Evolutionary conservation across 345 rosid species (phyloP).

Genomic region (Carallia brachiata): DNA sequence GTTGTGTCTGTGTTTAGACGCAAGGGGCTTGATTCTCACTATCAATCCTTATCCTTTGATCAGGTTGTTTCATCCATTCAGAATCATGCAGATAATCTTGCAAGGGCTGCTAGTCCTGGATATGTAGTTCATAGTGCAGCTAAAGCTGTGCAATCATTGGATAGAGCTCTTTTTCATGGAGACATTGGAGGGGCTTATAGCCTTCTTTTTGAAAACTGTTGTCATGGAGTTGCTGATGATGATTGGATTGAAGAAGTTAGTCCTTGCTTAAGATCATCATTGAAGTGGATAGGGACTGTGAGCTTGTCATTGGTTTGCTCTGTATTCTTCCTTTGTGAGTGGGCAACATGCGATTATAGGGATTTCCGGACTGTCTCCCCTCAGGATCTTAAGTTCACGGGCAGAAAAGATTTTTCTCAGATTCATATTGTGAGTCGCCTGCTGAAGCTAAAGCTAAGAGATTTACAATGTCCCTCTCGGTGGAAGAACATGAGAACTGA

Average conservation of each 20-base stretch:
- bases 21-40: constrained; percentile 64
- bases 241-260: constrained; percentile 84
- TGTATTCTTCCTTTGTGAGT: constrained; percentile 85
- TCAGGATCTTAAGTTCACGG: constrained; percentile 65
- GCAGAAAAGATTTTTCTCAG: constrained; percentile 82
- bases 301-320: constrained; percentile 67
- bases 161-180: constrained; percentile 73
- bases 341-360: constrained; percentile 95
- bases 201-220: constrained; percentile 72
- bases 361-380: constrained; percentile 67
- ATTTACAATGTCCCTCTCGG: constrained; percentile 35
- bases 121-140: constrained; percentile 65
- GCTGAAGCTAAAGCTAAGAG: constrained; percentile 67
- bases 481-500: constrained; percentile 34
- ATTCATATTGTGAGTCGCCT: constrained; percentile 72
- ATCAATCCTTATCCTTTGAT: constrained; percentile 67
- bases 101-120: constrained; percentile 66
- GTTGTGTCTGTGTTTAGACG: constrained; percentile 49
- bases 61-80: constrained; percentile 67
- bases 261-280: constrained; percentile 75
- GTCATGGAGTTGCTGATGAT: constrained; percentile 67
- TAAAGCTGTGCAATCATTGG: constrained; percentile 86
- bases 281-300: constrained; percentile 75
- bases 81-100: constrained; percentile 71
- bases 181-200: constrained; percentile 61